These are phyloP conservation scores for Paraglomus occultum DNA, from an alignment of 192 early-diverging fungal genomes.

Conservation along the genomic window DNA sequence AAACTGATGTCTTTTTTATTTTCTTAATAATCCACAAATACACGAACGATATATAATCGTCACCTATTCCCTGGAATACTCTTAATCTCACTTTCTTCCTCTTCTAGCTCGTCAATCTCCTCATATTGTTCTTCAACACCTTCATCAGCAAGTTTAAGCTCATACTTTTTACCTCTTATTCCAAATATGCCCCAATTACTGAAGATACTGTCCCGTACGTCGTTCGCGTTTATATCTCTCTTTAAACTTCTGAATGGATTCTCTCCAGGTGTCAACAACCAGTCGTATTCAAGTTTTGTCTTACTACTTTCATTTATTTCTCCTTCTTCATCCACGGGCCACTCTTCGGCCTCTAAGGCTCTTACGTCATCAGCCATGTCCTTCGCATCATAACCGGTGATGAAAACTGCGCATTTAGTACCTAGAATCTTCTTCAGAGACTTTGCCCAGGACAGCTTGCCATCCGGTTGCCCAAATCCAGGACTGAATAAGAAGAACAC, in stretches of 20 bases:
- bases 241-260: slow-evolving; percentile 71
- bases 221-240: slow-evolving; percentile 68
- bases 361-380: slow-evolving; percentile 63
- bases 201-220: slow-evolving; percentile 67
- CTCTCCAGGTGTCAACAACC: slow-evolving; percentile 64
- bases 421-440: slow-evolving; percentile 63
- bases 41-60: too few relatives aligned
- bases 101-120: neutral
- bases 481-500: slow-evolving; percentile 80
- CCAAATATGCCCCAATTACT: slow-evolving; percentile 82
- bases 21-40: too few relatives aligned
- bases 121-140: neutral
- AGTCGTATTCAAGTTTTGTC: slow-evolving; percentile 61
- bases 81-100: neutral
- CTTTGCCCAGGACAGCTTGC: slow-evolving; percentile 63
- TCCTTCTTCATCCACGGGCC: slow-evolving; percentile 1
- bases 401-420: slow-evolving; percentile 77
- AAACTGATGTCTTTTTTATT: too few relatives aligned
- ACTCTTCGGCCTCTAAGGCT: slow-evolving; percentile 56
- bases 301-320: slow-evolving; percentile 9
- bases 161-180: slow-evolving; percentile 78
- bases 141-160: slow-evolving; percentile 50
- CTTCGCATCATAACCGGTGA: slow-evolving; percentile 70
- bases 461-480: slow-evolving; percentile 61
- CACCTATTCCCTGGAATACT: too few relatives aligned